A percentile compares a stretch with the other conserved stretches of the same genome.
phyloP scores from a whole-genome alignment of 495 filamentous ascomycete species.

The Neurospora sp. region DNA sequence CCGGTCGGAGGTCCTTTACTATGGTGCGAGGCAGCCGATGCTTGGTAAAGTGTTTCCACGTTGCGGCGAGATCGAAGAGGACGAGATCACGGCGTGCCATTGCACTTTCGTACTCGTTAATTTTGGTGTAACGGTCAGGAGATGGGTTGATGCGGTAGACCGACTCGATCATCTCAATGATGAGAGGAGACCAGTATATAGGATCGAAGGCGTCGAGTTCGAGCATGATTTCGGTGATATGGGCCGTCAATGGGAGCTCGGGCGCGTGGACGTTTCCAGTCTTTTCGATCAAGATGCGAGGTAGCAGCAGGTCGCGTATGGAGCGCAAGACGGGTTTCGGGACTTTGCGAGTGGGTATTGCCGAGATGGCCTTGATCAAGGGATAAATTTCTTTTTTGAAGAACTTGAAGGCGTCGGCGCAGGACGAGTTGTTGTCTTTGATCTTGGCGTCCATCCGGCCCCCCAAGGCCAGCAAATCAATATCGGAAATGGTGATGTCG shows the following conservation, averaged over 20 bases:
- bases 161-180: slow-evolving; percentile 21
- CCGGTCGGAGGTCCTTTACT: slow-evolving; percentile 5
- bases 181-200: slow-evolving; percentile 21
- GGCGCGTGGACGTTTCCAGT: slow-evolving; percentile 19
- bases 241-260: slow-evolving; percentile 27
- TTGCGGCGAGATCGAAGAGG: slow-evolving; percentile 28
- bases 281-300: slow-evolving; percentile 18
- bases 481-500: not conserved
- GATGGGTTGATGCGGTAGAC: slow-evolving; percentile 21
- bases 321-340: not conserved
- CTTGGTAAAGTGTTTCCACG: slow-evolving; percentile 28
- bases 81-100: slow-evolving; percentile 23
- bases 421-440: not conserved
- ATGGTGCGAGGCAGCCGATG: slow-evolving; percentile 13
- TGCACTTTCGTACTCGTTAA: slow-evolving; percentile 13
- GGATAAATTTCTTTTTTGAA: slow-evolving; percentile 31
- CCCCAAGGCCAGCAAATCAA: not conserved
- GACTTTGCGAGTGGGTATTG: not conserved
- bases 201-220: slow-evolving; percentile 23
- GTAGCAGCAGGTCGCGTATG: not conserved
- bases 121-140: slow-evolving; percentile 11
- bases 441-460: not conserved
- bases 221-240: slow-evolving; percentile 28
- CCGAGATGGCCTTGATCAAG: slow-evolving; percentile 4
- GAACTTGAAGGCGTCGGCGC: slow-evolving; percentile 25